Evolutionary conservation across 345 rosid species (phyloP), one percentile per base, ranked within the genome.

Genomic region (Acer saccharum): DNA sequence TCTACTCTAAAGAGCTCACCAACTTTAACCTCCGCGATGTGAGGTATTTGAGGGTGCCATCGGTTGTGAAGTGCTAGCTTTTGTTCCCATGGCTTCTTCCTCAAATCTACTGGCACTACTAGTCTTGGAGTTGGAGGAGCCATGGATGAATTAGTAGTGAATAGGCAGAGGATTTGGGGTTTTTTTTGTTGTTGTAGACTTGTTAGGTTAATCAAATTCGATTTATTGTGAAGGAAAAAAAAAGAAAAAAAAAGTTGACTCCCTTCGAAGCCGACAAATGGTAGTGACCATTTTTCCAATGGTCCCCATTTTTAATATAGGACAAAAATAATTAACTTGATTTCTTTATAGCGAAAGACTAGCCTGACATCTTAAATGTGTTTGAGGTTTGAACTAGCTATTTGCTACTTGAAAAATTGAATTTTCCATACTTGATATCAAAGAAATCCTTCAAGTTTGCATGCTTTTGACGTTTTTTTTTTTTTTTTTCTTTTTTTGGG

Each of bases 31-130:
- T 87, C 84, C 0, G 86, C 85, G 5, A 89, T 87, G 0, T 89
- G 75, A 1, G 94, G 89, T 63, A 86, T 90, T 70, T 88, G 85
- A 4, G 93, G 98, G 83, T 91, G 98, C 97, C 97, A 89, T 66
- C 87, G 86, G 57, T 94, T 91, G 79, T 93, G 98, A 16, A 93
- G 89, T 13, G 94, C 88, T 32, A 78, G 79, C 54, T 63, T 52
- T 70, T 91, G 98, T 77, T 90, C 81, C 89, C 91, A 84, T 83
- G 97, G 97, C 77, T 87, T 87, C 89, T 84, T 90, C 83, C 84
- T 87, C 83, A 90, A 23, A 77, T 93, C 97, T 73, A 91, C 76
- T 54, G 91, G 86, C 71, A 91, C 80, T 13, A 87, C 91, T 54
- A 79, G 48, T 85, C 87, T 88, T 70, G 92, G 85, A 64, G 88